Percentiles rank a stretch among this genome's conserved stretches.
Conservation (phyloP, 768 basidiomycete species). For the Neoboletus subvelutipes region DNA sequence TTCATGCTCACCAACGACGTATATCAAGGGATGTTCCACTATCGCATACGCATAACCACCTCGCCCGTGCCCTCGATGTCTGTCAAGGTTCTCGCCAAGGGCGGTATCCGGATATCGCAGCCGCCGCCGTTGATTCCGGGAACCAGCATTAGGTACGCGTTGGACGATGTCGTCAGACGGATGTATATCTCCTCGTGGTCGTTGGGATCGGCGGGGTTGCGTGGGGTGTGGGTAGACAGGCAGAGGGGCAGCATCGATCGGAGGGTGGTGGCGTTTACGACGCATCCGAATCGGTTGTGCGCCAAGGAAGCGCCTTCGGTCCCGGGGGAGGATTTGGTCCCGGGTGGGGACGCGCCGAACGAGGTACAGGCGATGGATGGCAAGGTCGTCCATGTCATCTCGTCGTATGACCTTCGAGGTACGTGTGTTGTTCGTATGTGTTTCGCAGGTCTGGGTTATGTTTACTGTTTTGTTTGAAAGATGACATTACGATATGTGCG, state of each 20-base stretch:
- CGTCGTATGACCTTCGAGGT: constrained; percentile 34
- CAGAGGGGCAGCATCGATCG: constrained; percentile 14
- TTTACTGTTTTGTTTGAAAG: constrained; percentile 22
- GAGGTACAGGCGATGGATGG: constrained; percentile 11
- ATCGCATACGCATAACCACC: constrained; percentile 34
- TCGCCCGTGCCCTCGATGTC: constrained; percentile 34
- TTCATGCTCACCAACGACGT: constrained; percentile 44
- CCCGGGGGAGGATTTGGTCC: neutral
- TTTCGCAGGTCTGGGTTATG: neutral
- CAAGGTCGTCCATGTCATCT: constrained; percentile 13
- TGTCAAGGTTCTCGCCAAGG: constrained; percentile 38
- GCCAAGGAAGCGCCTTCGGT: neutral
- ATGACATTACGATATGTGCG: constrained; percentile 47
- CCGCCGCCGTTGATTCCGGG: neutral
- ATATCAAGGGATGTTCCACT: constrained; percentile 53
- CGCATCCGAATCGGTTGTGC: constrained; percentile 9
- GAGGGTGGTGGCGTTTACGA: constrained; percentile 23
- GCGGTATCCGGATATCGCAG: neutral
- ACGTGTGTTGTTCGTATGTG: neutral
- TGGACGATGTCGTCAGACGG: neutral
- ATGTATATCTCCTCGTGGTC: constrained; percentile 18
- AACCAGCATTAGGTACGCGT: neutral
- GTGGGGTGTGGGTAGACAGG: constrained; percentile 28
- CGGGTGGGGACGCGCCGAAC: neutral
- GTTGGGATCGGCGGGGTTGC: constrained; percentile 21